Evolutionary conservation across 1,139 yeast genomes (phyloP).

Genomic region (Yamadazyma conglobata): DNA sequence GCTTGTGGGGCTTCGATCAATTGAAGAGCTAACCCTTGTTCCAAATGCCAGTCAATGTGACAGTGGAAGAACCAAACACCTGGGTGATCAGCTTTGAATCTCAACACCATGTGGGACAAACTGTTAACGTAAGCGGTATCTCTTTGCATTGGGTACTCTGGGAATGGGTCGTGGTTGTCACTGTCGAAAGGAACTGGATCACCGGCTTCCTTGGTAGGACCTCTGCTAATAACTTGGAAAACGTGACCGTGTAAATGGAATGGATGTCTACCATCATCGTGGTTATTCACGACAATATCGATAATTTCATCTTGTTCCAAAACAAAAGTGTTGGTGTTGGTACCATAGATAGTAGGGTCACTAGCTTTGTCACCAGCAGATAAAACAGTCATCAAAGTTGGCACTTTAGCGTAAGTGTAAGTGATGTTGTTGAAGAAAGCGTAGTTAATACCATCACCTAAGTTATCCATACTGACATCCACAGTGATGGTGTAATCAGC

Average conservation of each 20-base stretch:
- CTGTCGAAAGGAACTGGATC: conserved; percentile 51
- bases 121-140: conserved; percentile 65
- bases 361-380: conserved; percentile 47
- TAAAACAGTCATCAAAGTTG: conserved; percentile 58
- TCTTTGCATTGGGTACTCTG: conserved; percentile 60
- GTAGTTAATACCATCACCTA: conserved; percentile 70
- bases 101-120: conserved; percentile 60
- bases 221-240: conserved; percentile 70
- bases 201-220: conserved; percentile 48
- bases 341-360: conserved; percentile 56
- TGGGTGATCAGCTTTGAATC: conserved; percentile 78
- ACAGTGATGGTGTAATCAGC: conserved; percentile 59
- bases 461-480: conserved; percentile 61
- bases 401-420: conserved; percentile 61
- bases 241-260: conserved; percentile 88
- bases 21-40: conserved; percentile 75
- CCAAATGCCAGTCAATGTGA: conserved; percentile 92
- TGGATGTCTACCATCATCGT: conserved; percentile 87
- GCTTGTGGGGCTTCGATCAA: conserved; percentile 70
- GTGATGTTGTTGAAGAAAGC: conserved; percentile 73
- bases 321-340: conserved; percentile 61
- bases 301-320: conserved; percentile 60
- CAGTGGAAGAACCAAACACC: conserved; percentile 96
- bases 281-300: conserved; percentile 69
- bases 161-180: conserved; percentile 50